These are phyloP conservation scores for Daedaleopsis sinensis DNA, from an alignment of 768 basidiomycete species.

Conservation along the genomic window DNA sequence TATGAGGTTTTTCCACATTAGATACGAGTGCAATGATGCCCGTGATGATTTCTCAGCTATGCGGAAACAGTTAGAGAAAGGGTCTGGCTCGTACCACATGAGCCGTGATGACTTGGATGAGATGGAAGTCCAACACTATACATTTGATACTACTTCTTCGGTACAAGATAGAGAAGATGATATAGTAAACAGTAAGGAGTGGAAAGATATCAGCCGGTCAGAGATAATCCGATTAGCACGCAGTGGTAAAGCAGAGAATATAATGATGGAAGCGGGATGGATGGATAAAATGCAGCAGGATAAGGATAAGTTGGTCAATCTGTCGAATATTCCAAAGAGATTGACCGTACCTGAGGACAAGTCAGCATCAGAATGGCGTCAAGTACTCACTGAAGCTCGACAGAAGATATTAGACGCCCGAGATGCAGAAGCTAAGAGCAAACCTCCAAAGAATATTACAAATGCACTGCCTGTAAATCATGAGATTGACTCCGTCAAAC, in stretches of 20 bases:
- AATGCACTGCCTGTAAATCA: not conserved
- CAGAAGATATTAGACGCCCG: not conserved
- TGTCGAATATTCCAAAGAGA: not conserved
- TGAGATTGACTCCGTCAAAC: too few species aligned
- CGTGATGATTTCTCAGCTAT: constrained; percentile 7
- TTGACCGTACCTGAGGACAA: not conserved
- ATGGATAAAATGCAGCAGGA: not conserved
- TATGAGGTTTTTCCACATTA: constrained; percentile 10
- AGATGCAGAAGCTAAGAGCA: not conserved
- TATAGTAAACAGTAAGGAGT: not conserved
- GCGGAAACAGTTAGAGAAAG: not conserved
- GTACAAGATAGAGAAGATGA: too few species aligned
- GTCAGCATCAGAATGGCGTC: not conserved
- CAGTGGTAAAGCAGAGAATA: not conserved
- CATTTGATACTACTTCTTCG: not conserved
- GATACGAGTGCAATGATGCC: constrained; percentile 14
- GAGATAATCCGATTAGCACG: not conserved
- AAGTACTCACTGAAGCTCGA: not conserved
- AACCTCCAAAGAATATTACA: not conserved
- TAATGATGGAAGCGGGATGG: not conserved
- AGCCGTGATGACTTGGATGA: not conserved
- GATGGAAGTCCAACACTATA: not conserved
- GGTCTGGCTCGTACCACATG: not conserved
- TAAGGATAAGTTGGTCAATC: not conserved
- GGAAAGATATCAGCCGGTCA: not conserved